Percentiles rank a stretch among this genome's conserved stretches.
Conservation (phyloP, 805 yeast species). For the Candida nemodendra region DNA sequence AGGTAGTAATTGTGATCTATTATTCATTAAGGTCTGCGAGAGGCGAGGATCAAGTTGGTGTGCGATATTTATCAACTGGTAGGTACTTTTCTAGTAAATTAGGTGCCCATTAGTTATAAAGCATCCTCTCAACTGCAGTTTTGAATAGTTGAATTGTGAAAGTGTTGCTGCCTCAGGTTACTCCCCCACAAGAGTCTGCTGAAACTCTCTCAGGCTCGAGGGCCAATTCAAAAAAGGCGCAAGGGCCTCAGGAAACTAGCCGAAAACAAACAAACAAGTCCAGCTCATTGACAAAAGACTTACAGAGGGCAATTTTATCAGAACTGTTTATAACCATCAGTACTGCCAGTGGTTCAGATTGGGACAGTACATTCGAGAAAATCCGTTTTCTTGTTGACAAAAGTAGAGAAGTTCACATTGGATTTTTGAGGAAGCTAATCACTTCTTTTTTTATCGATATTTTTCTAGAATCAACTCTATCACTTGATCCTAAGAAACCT, state of each 20-base stretch:
- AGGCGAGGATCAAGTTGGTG: slow-evolving; percentile 4
- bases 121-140: no score
- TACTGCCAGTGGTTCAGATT: slow-evolving; percentile 41
- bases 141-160: not conserved
- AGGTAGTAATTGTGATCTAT: no score
- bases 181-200: slow-evolving; percentile 20
- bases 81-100: no score
- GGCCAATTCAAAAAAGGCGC: slow-evolving; percentile 25
- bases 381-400: slow-evolving; percentile 46
- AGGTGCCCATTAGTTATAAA: no score
- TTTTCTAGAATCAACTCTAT: slow-evolving; percentile 28
- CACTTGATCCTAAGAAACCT: no score
- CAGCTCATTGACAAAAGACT: slow-evolving; percentile 15
- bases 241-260: slow-evolving; percentile 21
- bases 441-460: slow-evolving; percentile 18
- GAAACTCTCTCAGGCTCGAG: slow-evolving; percentile 24
- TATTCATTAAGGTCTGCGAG: no score
- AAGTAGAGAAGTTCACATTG: slow-evolving; percentile 34
- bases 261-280: not conserved
- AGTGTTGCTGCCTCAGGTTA: slow-evolving; percentile 2
- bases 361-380: slow-evolving; percentile 40
- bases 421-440: slow-evolving; percentile 33
- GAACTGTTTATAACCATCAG: slow-evolving; percentile 54
- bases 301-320: slow-evolving; percentile 39
- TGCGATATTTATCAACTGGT: no score